These are phyloP conservation scores for Alternaria arborescens DNA, from an alignment of 2,329 filamentous ascomycete species.

Conservation along the genomic window DNA sequence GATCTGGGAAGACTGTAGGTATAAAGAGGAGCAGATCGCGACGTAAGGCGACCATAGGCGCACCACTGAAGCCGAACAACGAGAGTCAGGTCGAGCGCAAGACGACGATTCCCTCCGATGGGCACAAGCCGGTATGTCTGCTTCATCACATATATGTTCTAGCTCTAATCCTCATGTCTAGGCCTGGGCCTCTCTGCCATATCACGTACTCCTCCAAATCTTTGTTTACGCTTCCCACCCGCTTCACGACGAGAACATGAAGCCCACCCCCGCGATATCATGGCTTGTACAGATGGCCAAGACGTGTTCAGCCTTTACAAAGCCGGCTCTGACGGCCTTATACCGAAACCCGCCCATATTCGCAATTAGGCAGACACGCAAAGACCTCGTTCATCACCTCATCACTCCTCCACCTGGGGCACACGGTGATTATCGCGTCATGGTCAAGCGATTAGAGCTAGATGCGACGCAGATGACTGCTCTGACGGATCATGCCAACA, in stretches of 20 bases:
- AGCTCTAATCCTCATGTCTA: constrained; percentile 30
- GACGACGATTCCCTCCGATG: constrained; percentile 37
- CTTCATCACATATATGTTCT: background rate
- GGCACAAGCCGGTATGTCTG: constrained; percentile 27
- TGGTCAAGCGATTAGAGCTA: constrained; percentile 74
- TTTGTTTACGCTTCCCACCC: constrained; percentile 73
- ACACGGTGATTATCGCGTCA: constrained; percentile 70
- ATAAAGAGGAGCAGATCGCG: constrained; percentile 16
- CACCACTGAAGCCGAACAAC: constrained; percentile 37
- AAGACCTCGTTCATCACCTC: constrained; percentile 62
- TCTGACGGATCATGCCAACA: constrained; percentile 62
- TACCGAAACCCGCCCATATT: constrained; percentile 74
- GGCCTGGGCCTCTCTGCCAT: constrained; percentile 62
- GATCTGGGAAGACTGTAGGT: constrained; percentile 17
- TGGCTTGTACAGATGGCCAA: constrained; percentile 73
- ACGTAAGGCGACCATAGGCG: constrained; percentile 33
- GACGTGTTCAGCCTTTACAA: constrained; percentile 69
- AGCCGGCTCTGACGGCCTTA: constrained; percentile 76
- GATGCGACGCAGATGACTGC: constrained; percentile 68
- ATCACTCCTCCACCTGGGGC: constrained; percentile 54
- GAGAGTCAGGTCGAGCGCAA: constrained; percentile 7
- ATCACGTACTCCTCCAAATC: constrained; percentile 73
- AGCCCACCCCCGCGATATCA: constrained; percentile 55
- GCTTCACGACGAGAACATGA: constrained; percentile 59
- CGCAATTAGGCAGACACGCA: constrained; percentile 57